Conservation (phyloP, 164 flowering plant genomes). For the Warburgia ugandensis region DNA sequence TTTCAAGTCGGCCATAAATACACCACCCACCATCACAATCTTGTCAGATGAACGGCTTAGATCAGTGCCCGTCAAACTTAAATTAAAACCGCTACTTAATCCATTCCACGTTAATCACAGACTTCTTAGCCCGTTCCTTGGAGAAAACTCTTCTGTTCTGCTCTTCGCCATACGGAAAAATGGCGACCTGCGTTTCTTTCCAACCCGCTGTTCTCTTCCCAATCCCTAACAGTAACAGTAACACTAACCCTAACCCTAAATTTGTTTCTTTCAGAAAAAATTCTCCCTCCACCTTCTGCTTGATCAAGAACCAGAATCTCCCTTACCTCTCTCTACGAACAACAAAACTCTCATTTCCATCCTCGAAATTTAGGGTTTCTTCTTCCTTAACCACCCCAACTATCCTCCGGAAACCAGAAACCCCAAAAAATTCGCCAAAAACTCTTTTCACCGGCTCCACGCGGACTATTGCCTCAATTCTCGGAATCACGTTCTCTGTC, state of each 20-base stretch:
- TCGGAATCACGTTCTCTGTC: slow-evolving; percentile 24
- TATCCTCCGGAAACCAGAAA: too few relatives aligned
- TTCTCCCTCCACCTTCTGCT: neutral
- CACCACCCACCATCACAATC: too few relatives aligned
- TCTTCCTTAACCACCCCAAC: neutral
- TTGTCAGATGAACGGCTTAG: too few relatives aligned
- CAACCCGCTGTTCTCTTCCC: neutral
- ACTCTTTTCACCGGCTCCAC: slow-evolving; percentile 35
- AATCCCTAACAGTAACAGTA: neutral
- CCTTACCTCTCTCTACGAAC: neutral
- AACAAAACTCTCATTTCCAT: neutral
- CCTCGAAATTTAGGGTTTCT: neutral
- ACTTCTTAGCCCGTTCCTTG: too few relatives aligned
- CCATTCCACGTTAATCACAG: too few relatives aligned
- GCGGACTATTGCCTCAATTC: slow-evolving; percentile 42
- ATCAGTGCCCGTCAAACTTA: too few relatives aligned
- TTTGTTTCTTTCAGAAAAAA: neutral
- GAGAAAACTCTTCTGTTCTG: too few relatives aligned
- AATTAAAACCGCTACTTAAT: too few relatives aligned
- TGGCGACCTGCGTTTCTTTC: too few relatives aligned
- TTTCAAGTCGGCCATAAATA: too few relatives aligned
- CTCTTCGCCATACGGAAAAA: too few relatives aligned
- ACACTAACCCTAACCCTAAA: slow-evolving; percentile 1
- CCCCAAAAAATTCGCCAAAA: too few relatives aligned
- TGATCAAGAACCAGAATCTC: neutral